Base-by-base conservation (phyloP, 306 rosid species). In the Astragalus membranaceus region DNA sequence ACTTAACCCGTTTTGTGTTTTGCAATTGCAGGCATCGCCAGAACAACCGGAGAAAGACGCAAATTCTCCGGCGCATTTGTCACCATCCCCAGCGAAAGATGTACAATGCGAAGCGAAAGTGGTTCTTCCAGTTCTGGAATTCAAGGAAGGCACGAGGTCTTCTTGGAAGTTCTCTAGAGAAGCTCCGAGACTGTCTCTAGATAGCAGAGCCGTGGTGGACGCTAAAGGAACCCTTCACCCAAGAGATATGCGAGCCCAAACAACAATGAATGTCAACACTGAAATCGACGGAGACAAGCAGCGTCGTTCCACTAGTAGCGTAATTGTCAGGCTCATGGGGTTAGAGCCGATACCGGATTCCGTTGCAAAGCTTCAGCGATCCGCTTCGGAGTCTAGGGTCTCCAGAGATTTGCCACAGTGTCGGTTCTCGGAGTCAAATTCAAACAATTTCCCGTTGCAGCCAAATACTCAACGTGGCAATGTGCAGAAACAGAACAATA, bases 141-240 rank as follows among this genome's bases (percentile, higher is more conserved):
- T 90, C 76, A 90, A 90, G 70, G 91, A 94, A 79, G 94, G 97
- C 5, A 86, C 94, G 0, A 84, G 85, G 74, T 69, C 95, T 4
- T 68, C 96, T 1, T 94, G 99, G 99, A 94, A 91, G 82, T 91
- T 94, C 68, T 65, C 95, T 0, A 78, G 91, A 83, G 99, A 94
- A 13, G 94, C 97, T 61, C 99, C 99, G 3, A 82, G 99, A 4
- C 87, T 94, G 4, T 94, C 99, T 0, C 75, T 94, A 1, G 99
- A 94, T 69, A 94, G 99, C 81, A 86, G 99, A 77, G 96, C 96
- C 13, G 82, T 87, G 1, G 87, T 85, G 20, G 98, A 92, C 33
- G 88, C 91, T 0, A 88, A 92, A 35, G 98, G 98, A 46, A 70
- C 83, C 26, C 82, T 92, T 2, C 84, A 88, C 20, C 87, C 89